Conservation (phyloP, 768 basidiomycete species). For the Macrolepiota dolichaula region DNA sequence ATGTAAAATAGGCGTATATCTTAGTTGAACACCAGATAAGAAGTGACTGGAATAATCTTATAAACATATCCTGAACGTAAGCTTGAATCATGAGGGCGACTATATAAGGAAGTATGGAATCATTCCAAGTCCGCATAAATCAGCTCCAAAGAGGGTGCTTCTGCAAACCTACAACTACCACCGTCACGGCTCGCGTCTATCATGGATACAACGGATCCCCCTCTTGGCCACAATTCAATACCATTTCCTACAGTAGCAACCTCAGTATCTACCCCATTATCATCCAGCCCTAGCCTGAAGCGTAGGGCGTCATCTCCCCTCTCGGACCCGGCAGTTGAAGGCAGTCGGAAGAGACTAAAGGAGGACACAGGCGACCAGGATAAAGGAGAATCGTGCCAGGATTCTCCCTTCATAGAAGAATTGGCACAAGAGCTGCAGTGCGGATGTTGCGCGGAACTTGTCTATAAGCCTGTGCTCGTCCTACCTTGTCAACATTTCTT, state of each 20-base stretch:
- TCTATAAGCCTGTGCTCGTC: slow-evolving; percentile 80
- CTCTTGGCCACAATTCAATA: not conserved
- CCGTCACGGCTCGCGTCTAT: not conserved
- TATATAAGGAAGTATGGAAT: slow-evolving; percentile 2
- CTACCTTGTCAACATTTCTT: slow-evolving; percentile 89
- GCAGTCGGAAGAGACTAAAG: slow-evolving; percentile 60
- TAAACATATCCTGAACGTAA: not conserved
- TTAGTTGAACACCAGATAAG: not conserved
- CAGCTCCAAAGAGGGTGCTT: slow-evolving; percentile 6
- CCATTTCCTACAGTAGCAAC: slow-evolving; percentile 10
- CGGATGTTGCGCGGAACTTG: slow-evolving; percentile 80
- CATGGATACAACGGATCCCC: slow-evolving; percentile 13
- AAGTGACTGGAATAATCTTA: not conserved
- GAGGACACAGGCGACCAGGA: slow-evolving; percentile 29
- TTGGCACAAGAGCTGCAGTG: slow-evolving; percentile 77
- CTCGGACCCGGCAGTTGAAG: slow-evolving; percentile 42
- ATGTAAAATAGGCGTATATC: not conserved
- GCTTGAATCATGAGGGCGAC: not conserved
- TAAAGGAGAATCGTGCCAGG: slow-evolving; percentile 2
- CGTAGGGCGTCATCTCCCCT: slow-evolving; percentile 62
- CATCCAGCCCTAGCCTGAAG: slow-evolving; percentile 36
- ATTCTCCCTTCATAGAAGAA: slow-evolving; percentile 48
- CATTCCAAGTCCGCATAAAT: slow-evolving; percentile 5
- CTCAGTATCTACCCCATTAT: slow-evolving; percentile 10
- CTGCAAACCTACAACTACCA: not conserved